Evolutionary conservation across 257 asterid genomes (phyloP).

Genomic region (Lycium barbarum): DNA sequence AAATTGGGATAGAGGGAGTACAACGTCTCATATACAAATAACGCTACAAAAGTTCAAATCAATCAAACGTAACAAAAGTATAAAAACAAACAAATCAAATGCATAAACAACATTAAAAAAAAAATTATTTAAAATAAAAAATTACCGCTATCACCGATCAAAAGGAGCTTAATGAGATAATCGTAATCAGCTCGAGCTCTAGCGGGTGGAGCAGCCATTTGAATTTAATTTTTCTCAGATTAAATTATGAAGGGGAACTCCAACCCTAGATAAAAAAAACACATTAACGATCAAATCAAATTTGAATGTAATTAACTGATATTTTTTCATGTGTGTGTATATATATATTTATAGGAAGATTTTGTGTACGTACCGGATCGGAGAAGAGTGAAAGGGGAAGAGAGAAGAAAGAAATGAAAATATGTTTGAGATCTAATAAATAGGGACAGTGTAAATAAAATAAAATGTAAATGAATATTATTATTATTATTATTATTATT

Average conservation of each 20-base stretch:
- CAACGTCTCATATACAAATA: not conserved
- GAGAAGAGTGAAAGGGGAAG: conserved; percentile 35
- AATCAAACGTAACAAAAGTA: not conserved
- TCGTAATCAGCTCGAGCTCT: conserved; percentile 83
- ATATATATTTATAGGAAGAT: conserved; percentile 12
- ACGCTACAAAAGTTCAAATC: not conserved
- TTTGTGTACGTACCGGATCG: conserved; percentile 58
- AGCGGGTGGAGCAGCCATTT: conserved; percentile 76
- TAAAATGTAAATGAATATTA: not conserved
- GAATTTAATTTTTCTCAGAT: conserved; percentile 37
- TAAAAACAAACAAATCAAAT: not conserved
- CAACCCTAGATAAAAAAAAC: conserved; percentile 46
- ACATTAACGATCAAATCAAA: conserved; percentile 32
- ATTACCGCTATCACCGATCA: conserved; percentile 82
- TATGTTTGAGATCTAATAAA: conserved; percentile 50
- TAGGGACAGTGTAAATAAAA: conserved; percentile 47
- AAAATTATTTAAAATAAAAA: conserved; percentile 9
- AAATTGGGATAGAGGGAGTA: too few species aligned
- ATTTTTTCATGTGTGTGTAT: not conserved
- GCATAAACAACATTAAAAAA: not conserved
- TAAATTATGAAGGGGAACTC: conserved; percentile 21
- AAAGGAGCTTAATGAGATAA: conserved; percentile 69
- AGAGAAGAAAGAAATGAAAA: not conserved
- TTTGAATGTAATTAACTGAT: conserved; percentile 27
- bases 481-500: not conserved